Evolutionary conservation across 306 rosid species (phyloP).

Genomic region (Acacia confusa): DNA sequence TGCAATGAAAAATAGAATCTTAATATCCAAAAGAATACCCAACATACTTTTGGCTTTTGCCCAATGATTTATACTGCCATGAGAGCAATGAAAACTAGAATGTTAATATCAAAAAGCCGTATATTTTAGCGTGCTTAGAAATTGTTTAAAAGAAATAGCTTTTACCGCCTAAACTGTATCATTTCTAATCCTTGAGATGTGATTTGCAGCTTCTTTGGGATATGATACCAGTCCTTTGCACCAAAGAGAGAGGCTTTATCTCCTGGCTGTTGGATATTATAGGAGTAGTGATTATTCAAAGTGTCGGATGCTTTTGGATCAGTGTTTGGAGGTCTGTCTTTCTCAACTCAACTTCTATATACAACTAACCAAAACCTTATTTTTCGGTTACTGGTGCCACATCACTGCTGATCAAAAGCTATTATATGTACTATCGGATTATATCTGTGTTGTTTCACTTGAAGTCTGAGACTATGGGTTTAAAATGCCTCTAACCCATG

Average conservation of each 20-base stretch:
- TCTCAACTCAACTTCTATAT: constrained; percentile 18
- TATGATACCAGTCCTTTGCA: constrained; percentile 47
- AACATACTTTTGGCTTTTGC: background rate
- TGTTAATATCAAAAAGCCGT: constrained; percentile 11
- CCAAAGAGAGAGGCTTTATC: constrained; percentile 79
- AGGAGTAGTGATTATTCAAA: constrained; percentile 62
- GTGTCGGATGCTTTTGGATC: constrained; percentile 74
- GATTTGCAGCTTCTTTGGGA: constrained; percentile 62
- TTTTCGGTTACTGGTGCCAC: constrained; percentile 5
- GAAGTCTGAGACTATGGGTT: background rate
- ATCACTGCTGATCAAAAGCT: background rate
- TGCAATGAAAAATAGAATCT: constrained; percentile 15
- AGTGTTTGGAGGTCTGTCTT: constrained; percentile 60
- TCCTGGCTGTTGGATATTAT: constrained; percentile 87
- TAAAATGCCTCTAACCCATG: constrained; percentile 5
- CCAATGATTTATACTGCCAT: constrained; percentile 27
- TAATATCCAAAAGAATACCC: background rate
- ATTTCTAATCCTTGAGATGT: background rate
- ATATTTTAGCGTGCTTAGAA: background rate
- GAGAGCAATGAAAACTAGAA: constrained; percentile 28
- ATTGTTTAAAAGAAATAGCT: constrained; percentile 5
- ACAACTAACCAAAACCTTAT: background rate
- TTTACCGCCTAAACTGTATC: constrained; percentile 18
- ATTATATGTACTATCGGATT: background rate
- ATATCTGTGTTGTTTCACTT: constrained; percentile 11